phyloP scores from a whole-genome alignment of 495 filamentous ascomycete species.

The Daldinia vernicosa region DNA sequence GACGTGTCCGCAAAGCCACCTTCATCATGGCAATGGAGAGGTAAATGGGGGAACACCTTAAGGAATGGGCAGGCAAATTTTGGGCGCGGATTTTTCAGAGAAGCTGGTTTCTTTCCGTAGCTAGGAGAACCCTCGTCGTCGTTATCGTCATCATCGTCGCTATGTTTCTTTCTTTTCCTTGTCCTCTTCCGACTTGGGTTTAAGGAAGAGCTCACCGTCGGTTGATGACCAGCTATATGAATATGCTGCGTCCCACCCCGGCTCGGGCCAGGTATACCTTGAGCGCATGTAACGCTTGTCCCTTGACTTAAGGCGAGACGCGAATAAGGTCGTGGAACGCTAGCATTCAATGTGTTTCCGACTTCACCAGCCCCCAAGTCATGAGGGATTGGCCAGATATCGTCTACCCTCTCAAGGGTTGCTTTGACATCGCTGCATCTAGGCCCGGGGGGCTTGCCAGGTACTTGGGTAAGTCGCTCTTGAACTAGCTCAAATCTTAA shows the following conservation, averaged over 20 bases:
- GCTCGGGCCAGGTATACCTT: not conserved
- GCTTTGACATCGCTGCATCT: not conserved
- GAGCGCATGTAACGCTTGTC: not conserved
- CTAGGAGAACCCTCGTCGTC: not conserved
- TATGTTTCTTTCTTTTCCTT: not conserved
- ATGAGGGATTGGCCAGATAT: too few species aligned
- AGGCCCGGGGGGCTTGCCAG: not conserved
- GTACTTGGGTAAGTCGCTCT: not conserved
- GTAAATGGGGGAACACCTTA: not conserved
- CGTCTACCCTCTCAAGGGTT: not conserved
- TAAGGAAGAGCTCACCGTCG: not conserved
- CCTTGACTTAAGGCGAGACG: too few species aligned
- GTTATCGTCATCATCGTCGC: not conserved
- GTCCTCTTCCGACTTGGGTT: not conserved
- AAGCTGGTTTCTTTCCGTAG: not conserved
- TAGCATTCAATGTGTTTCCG: too few species aligned
- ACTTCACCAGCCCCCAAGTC: too few species aligned
- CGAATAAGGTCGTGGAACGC: too few species aligned
- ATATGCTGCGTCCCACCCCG: not conserved
- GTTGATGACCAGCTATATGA: not conserved
- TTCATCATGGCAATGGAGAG: not conserved
- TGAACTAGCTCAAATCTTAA: not conserved
- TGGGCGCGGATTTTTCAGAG: not conserved
- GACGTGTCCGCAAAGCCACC: not conserved
- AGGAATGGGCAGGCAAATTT: not conserved